These are phyloP conservation scores for Syncephalastrum contaminatum DNA, from an alignment of 371 early-diverging fungal genomes.

Conservation along the genomic window DNA sequence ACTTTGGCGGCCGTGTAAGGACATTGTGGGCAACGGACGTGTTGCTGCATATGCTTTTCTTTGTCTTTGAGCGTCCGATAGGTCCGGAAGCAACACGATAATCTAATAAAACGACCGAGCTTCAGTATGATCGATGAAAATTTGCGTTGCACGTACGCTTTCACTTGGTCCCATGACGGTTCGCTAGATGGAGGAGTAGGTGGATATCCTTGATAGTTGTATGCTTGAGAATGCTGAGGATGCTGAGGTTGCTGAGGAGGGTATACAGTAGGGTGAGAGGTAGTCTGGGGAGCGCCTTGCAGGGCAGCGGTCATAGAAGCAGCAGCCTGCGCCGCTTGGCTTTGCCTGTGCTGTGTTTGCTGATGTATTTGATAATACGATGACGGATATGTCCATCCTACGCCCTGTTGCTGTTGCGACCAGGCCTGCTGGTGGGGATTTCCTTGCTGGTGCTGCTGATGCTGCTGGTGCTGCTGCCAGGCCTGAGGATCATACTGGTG, in stretches of 20 bases:
- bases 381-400: neutral
- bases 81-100: conserved; percentile 28
- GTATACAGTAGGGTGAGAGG: neutral
- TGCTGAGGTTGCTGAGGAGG: conserved; percentile 3
- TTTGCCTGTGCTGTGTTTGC: conserved; percentile 31
- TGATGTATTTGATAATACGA: conserved; percentile 27
- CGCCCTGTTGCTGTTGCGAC: neutral
- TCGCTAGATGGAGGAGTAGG: conserved; percentile 2
- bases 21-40: conserved; percentile 36
- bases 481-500: conserved; percentile 7
- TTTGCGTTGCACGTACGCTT: neutral
- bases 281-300: conserved; percentile 5
- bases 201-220: conserved; percentile 9
- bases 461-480: conserved; percentile 6
- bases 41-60: conserved; percentile 32
- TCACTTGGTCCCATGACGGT: neutral
- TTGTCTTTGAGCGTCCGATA: conserved; percentile 25
- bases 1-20: conserved; percentile 24
- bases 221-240: conserved; percentile 7
- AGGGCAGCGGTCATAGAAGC: conserved; percentile 25
- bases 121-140: neutral
- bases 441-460: conserved; percentile 6
- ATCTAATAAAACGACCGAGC: neutral
- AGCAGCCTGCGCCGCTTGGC: conserved; percentile 25
- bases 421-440: neutral